Evolutionary conservation across 495 filamentous ascomycete species (phyloP), one percentile per base, ranked within the genome.

Genomic region (Daldinia concentrica): DNA sequence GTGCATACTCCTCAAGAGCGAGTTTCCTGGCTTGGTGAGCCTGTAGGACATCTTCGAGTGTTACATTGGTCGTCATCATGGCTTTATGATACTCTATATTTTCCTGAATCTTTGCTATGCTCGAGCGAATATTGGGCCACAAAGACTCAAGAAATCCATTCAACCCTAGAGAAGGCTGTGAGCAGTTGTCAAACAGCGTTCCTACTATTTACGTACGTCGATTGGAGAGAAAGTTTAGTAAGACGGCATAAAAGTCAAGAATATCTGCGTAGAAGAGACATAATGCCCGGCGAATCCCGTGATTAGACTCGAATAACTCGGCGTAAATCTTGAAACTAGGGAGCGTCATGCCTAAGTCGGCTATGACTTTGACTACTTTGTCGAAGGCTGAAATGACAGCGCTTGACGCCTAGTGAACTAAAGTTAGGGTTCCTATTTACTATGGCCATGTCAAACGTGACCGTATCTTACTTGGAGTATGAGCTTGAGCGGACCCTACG

Each of bases 81-180:
- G 60, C 55, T 48, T 69, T 69, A 26, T 69, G 66, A 26, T 58
- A 26, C 14, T 69, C 66, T 12, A 69, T 69, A 17, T 64, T 69
- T 17, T 69, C 66, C 24, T 64, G 66, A 7, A 69, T 19, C 6
- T 51, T 69, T 3, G 58, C 12, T 22, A 69, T 69, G 1, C 43
- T 69, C 4, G 66, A 69, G 6, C 66, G 66, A 27, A 69, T 69
- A 26, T 64, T 69, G 0, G 66, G 66, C 66, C 66, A 69, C 6
- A 69, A 15, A 11, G 66, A 54, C 55, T 69, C 66, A 15, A 69
- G 55, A 14, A 69, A 26, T 43, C 45, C 39, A 36, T 69, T 69
- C 22, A 58, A 26, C 55, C 43, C 66, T 69, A 34, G 30, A 29
- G 15, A 15, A 45, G 9, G 1, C 17, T 32, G 36, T 58, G 24